These are phyloP conservation scores for Bidens hawaiensis DNA, from an alignment of 140 eudicot species.

Conservation along the genomic window DNA sequence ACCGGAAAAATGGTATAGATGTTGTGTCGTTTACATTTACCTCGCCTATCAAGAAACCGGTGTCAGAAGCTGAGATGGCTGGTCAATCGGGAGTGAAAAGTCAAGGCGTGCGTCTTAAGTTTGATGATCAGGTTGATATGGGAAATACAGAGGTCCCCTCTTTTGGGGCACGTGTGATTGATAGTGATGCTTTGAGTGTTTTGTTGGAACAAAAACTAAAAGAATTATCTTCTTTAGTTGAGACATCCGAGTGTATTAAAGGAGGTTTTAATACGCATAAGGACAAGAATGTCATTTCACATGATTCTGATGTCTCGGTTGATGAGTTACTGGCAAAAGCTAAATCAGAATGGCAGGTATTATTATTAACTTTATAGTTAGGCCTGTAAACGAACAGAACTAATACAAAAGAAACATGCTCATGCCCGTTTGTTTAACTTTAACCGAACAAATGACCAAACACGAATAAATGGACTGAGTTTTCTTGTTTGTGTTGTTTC, in stretches of 20 bases:
- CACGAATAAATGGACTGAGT: too few species aligned
- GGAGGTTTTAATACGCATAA: conserved; percentile 30
- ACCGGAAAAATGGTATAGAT: conserved; percentile 58
- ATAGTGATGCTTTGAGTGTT: conserved; percentile 74
- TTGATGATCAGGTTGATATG: conserved; percentile 35
- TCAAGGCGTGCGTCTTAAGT: conserved; percentile 22
- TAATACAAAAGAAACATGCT: too few species aligned
- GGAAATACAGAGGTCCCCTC: conserved; percentile 36
- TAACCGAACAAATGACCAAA: too few species aligned
- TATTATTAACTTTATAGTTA: neutral
- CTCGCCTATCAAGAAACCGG: conserved; percentile 79
- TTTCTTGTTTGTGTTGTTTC: too few species aligned
- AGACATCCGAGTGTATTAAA: conserved; percentile 30
- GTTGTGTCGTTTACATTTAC: conserved; percentile 91
- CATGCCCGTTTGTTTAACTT: too few species aligned
- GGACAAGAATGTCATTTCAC: conserved; percentile 24
- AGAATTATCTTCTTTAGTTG: conserved; percentile 68
- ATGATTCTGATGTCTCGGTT: conserved; percentile 29
- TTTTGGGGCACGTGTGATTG: conserved; percentile 43
- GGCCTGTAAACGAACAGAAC: too few species aligned
- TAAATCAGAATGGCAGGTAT: conserved; percentile 53
- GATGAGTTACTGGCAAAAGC: conserved; percentile 24
- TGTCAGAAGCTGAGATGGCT: conserved; percentile 37
- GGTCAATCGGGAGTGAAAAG: conserved; percentile 28
- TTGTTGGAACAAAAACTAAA: conserved; percentile 80